Evolutionary conservation across 768 basidiomycete species (phyloP), one percentile per base, ranked within the genome.

Genomic region (Leccinum subgranulosum): DNA sequence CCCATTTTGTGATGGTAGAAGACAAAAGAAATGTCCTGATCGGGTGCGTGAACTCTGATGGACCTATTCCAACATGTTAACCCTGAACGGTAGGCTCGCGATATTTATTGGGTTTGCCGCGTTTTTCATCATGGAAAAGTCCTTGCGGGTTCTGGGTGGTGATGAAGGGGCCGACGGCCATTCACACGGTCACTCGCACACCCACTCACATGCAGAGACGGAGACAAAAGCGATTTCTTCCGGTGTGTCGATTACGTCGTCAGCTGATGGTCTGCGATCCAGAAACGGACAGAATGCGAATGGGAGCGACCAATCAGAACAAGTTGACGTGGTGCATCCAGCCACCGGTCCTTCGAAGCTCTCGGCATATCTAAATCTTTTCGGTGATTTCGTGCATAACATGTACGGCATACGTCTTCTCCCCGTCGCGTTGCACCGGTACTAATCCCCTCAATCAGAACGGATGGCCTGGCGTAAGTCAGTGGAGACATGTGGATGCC

Each of bases 71-170:
- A 52, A 51, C 34, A 28, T 28, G 55, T 70, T 59, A 65, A 55
- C 29, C 5, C 31, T 47, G 6, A 19, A 48, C 46, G 43, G 43
- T 60, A 92, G 90, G 33, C 77, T 92, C 9, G 89, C 83, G 29
- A 90, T 94, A 63, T 94, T 95, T 68, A 64, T 84, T 25, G 94
- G 94, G 5, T 96, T 96, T 73, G 86, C 91, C 33, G 76, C 90
- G 0, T 96, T 96, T 75, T 96, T 95, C 76, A 81, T 94, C 65
- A 92, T 95, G 84, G 94, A 96, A 70, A 96, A 95, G 75, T 85
- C 89, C 11, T 80, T 94, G 62, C 84, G 93, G 19, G 92, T 93
- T 11, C 79, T 94, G 19, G 84, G 85, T 45, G 80, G 84, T 36
- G 86, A 82, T 47, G 81, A 78, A 48, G 80, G 75, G 53, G 69